These are phyloP conservation scores for Parathielavia hyrcaniae DNA, from an alignment of 495 filamentous ascomycete species.

Conservation along the genomic window DNA sequence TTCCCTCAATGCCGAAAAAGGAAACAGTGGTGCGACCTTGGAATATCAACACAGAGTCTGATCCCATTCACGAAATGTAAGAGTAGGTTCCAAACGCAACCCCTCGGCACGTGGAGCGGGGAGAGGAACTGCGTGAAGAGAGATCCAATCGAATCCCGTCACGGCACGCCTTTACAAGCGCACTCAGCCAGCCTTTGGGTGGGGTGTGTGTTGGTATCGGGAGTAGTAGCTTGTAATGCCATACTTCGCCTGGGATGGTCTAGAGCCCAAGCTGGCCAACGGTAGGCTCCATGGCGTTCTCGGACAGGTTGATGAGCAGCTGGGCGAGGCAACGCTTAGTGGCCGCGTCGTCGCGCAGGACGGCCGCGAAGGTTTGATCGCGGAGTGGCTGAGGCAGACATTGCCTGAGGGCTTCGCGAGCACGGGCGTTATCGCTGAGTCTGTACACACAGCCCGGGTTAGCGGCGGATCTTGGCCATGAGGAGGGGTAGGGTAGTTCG, in stretches of 20 bases:
- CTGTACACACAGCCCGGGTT: constrained; percentile 36
- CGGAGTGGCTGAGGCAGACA: constrained; percentile 95
- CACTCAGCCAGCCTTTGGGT: no score
- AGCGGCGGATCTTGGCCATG: no score
- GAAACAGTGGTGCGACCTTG: no score
- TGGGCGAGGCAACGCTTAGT: constrained; percentile 97
- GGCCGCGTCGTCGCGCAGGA: constrained; percentile 93
- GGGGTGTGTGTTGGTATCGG: no score
- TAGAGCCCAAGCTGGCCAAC: constrained; percentile 33
- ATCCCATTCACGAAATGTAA: no score
- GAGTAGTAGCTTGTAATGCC: not conserved
- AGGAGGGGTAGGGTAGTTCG: not conserved
- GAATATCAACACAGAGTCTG: no score
- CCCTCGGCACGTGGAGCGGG: no score
- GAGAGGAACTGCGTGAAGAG: no score
- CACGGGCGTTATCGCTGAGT: constrained; percentile 91
- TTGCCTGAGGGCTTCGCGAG: constrained; percentile 89
- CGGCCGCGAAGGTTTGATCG: constrained; percentile 93
- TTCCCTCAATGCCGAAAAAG: no score
- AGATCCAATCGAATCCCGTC: no score
- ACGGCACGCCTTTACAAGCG: no score
- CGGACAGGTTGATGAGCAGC: constrained; percentile 91
- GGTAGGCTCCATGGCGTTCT: constrained; percentile 68
- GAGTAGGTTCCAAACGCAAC: no score
- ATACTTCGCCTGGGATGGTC: not conserved